Evolutionary conservation across 2,329 filamentous ascomycete species (phyloP), one percentile per base, ranked within the genome.

Genomic region (Xylariaceae sp.): DNA sequence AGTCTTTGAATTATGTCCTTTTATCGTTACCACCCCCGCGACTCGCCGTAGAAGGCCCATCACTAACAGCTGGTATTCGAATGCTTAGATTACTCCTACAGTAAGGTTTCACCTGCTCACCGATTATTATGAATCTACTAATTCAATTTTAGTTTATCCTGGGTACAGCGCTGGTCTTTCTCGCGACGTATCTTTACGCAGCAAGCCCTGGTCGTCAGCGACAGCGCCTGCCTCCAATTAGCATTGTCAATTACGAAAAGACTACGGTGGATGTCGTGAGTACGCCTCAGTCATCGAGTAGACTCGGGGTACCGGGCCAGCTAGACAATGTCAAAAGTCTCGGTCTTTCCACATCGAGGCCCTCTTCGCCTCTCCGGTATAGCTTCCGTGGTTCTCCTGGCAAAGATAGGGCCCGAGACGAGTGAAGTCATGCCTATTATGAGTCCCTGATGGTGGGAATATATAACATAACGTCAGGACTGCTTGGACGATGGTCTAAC

Each of bases 161-260:
- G 48, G 94, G 94, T 51, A 91, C 91, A 0, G 76, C 78, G 8
- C 75, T 94, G 47, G 91, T 97, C 6, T 74, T 96, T 0, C 78
- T 83, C 42, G 87, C 91, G 2, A 95, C 90, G 2, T 96, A 91
- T 69, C 77, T 96, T 12, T 96, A 96, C 75, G 90, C 83, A 19
- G 19, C 19, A 57, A 80, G 80, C 4, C 80, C 84, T 0, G 82
- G 90, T 59, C 74, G 79, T 26, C 77, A 75, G 58, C 77, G 80
- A 52, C 74, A 77, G 51, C 81, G 84, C 12, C 83, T 88, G 27
- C 75, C 82, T 0, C 83, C 86, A 0, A 83, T 89, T 64, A 80
- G 74, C 60, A 85, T 91, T 57, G 86, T 85, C 46, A 83, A 76
- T 60, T 91, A 87, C 66, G 90, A 96, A 69, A 94, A 95, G 72